Percentiles rank a stretch among this genome's conserved stretches.
phyloP scores from a whole-genome alignment of 2,329 filamentous ascomycete genomes.

The Aspergillus sp. region DNA sequence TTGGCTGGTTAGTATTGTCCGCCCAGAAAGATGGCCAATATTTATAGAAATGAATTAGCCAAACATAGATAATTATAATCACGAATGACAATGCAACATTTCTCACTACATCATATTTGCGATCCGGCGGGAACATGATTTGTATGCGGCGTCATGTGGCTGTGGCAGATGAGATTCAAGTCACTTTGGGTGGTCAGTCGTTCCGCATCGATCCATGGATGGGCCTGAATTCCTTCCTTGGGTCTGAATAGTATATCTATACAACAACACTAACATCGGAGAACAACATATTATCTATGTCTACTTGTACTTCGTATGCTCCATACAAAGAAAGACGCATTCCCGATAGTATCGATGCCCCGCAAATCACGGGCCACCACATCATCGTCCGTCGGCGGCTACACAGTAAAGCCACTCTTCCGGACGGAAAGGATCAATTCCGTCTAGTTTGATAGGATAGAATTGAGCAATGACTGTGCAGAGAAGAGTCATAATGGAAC shows the following conservation, averaged over 20 bases:
- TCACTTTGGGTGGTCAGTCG: background rate
- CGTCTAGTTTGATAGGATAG: background rate
- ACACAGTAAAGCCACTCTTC: background rate
- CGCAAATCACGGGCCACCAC: background rate
- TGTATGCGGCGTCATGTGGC: background rate
- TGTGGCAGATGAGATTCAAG: background rate
- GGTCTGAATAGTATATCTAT: background rate
- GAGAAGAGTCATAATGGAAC: background rate
- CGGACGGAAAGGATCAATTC: background rate
- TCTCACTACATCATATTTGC: too few relatives aligned
- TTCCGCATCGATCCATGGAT: background rate
- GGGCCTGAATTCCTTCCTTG: background rate
- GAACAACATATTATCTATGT: background rate
- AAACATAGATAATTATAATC: background rate
- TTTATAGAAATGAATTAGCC: background rate
- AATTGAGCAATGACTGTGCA: too few relatives aligned
- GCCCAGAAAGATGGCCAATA: too few relatives aligned
- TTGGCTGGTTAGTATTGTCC: background rate
- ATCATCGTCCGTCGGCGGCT: background rate
- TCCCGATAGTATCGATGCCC: too few relatives aligned
- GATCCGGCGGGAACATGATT: background rate
- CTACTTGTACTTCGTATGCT: background rate
- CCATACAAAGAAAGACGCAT: background rate
- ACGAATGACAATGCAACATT: too few relatives aligned
- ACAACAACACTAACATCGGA: background rate